Conservation (phyloP, 257 asterid species). For the Henckelia pumila region DNA sequence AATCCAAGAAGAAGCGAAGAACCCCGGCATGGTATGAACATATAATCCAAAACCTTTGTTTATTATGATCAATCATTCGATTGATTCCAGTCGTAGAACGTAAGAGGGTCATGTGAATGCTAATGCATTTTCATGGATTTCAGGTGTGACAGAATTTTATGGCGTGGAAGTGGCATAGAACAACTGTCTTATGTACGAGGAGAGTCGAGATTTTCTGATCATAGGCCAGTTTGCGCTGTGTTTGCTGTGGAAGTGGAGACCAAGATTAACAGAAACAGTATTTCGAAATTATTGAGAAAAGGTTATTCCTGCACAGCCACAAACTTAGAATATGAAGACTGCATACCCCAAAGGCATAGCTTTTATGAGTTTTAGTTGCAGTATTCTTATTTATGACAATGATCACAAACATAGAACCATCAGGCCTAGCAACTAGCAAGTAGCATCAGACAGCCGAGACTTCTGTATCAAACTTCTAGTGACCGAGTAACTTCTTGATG, state of each 20-base stretch:
- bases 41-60: too few relatives aligned
- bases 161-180: slow-evolving; percentile 71
- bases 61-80: too few relatives aligned
- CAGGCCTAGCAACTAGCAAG: too few relatives aligned
- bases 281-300: slow-evolving; percentile 41
- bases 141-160: slow-evolving; percentile 91
- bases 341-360: slow-evolving; percentile 53
- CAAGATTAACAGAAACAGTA: slow-evolving; percentile 29
- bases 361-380: slow-evolving; percentile 45
- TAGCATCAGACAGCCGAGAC: too few relatives aligned
- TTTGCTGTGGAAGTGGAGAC: slow-evolving; percentile 62
- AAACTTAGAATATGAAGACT: slow-evolving; percentile 44
- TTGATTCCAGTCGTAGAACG: too few relatives aligned
- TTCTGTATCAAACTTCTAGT: too few relatives aligned
- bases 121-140: not conserved
- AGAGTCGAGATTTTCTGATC: slow-evolving; percentile 26
- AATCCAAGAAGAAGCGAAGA: slow-evolving; percentile 80
- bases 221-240: slow-evolving; percentile 75
- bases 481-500: too few relatives aligned
- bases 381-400: not conserved
- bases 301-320: slow-evolving; percentile 62
- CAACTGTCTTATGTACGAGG: slow-evolving; percentile 71
- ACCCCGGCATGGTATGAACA: slow-evolving; percentile 80
- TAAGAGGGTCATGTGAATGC: too few relatives aligned
- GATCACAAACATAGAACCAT: too few relatives aligned